phyloP scores from a whole-genome alignment of 257 asterid genomes.

The Jacaranda mimosifolia region DNA sequence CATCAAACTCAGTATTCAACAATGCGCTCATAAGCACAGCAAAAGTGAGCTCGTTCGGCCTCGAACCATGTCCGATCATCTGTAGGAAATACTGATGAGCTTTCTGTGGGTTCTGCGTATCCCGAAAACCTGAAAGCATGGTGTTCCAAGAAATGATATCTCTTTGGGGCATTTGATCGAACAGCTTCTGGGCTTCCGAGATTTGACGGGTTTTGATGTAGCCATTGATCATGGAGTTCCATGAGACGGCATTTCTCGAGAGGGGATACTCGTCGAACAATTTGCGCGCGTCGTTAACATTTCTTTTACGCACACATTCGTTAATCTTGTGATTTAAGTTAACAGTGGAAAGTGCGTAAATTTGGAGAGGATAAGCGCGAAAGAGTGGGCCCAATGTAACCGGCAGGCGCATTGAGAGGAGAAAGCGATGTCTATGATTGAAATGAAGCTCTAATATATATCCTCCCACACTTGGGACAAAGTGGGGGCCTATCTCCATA shows the following conservation, averaged over 20 bases:
- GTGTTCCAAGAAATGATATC: conserved; percentile 83
- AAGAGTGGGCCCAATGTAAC: conserved; percentile 24
- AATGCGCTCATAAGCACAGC: conserved; percentile 63
- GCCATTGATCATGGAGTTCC: conserved; percentile 76
- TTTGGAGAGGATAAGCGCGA: conserved; percentile 41
- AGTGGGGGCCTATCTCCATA: too few relatives aligned
- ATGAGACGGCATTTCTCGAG: conserved; percentile 65
- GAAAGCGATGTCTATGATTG: too few relatives aligned
- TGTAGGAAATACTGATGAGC: conserved; percentile 50
- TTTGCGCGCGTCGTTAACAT: conserved; percentile 55
- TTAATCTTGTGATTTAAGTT: conserved; percentile 52
- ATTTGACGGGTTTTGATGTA: conserved; percentile 49
- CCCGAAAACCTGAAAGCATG: conserved; percentile 77
- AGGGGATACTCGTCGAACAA: conserved; percentile 63
- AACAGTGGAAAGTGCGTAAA: conserved; percentile 38
- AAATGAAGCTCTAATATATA: too few relatives aligned
- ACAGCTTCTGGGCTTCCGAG: conserved; percentile 61
- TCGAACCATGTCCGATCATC: conserved; percentile 50
- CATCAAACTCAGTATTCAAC: conserved; percentile 47
- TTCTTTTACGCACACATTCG: conserved; percentile 49
- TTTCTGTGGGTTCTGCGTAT: conserved; percentile 43
- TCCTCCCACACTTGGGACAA: too few relatives aligned
- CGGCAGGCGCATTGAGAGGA: conserved; percentile 41
- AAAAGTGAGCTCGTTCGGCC: conserved; percentile 70
- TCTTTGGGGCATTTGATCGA: conserved; percentile 73